Evolutionary conservation across 2,329 filamentous ascomycete species (phyloP), one percentile per base, ranked within the genome.

Genomic region (Niveomyces coronatus): DNA sequence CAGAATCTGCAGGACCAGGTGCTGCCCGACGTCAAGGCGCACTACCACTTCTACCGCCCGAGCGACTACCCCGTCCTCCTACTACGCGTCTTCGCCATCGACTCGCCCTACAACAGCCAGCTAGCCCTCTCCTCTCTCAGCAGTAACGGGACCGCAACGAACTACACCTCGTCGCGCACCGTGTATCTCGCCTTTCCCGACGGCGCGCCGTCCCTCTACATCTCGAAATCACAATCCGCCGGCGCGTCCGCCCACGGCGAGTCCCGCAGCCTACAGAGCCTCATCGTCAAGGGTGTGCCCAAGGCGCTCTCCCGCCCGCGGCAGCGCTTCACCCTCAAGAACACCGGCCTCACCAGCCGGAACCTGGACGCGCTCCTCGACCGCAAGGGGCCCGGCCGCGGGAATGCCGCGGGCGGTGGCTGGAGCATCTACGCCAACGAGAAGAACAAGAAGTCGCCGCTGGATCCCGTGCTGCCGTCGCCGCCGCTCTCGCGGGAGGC

Each of bases 131-230:
- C 56, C 8, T 48, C 46, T 17, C 40, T 48, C 11, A 47, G 54
- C 10, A 44, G 43, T 48, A 61, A 58, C 28, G 54, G 53, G 8
- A 43, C 50, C 4, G 49, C 57, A 13, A 53, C 69, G 33, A 68
- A 66, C 42, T 69, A 74, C n/a, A 79, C 85, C 45, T 65, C 74
- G 2, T 79, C 79, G 10, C 74, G 78, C 45, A 81, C 82, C 3
- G 73, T 94, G 27, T 91, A 85, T 51, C 67, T 93, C 43, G 82
- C 84, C 2, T 89, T 93, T 49, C 86, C 87, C 0, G 80, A 89
- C 51, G 82, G 79, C 23, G 81, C 83, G 9, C 83, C 85, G 0
- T 79, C 79, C 45, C 65, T 93, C 31, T 93, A 85, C 55, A 64
- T 78, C 30, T 74, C 72, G 35, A 74, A 67, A 42, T 63, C 68